Evolutionary conservation across 495 filamentous ascomycete genomes (phyloP), one percentile per base, ranked within the genome.

Genomic region (Penicillium waksmanii): DNA sequence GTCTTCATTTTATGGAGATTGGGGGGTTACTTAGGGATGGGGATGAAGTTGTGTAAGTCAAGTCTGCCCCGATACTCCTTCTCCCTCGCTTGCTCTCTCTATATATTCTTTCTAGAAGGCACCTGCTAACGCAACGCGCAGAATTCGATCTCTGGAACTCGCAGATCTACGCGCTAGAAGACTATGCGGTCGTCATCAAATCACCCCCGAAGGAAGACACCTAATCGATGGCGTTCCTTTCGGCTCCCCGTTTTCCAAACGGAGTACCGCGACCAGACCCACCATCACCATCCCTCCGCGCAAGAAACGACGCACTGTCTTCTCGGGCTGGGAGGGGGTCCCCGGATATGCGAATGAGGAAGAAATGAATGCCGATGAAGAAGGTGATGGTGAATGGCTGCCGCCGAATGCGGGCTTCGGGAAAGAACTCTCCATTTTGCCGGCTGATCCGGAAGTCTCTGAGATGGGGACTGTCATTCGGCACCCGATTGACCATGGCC

Each of bases 171-270:
- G 87, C 52, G 82, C 85, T 23, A 82, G 95, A 54, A 87, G 85
- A 51, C 70, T 96, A 13, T 89, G 86, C 27, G 95, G 95, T 25
- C 84, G 95, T 40, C 79, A 89, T 63, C 95, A 97, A 69, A 97
- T 97, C 25, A 86, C 90, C 0, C 57, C 76, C 8, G 87, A 89
- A 62, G 95, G 95, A 21, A 88, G 82, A 66, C 94, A 93, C 71
- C 80, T 98, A 13, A 83, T 96, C 11, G 95, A 98, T 68, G 95
- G 95, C 19, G 82, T 97, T 18, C 82, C 95, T 2, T 98, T 96
- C 68, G 95, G 95, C 7, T 82, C 89, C 46, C 87, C 88, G 6
- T 88, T 81, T 33, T 73, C 92, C 31, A 84, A 82, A 66, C 67
- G 78, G 18, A 72, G 73, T 17, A 79, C 82, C 54, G 64, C 75